A percentile compares a stretch with the other conserved stretches of the same genome.
These are phyloP conservation scores for Fonsecaea pedrosoi DNA, from an alignment of 2,329 filamentous ascomycete genomes.

Conservation along the genomic window DNA sequence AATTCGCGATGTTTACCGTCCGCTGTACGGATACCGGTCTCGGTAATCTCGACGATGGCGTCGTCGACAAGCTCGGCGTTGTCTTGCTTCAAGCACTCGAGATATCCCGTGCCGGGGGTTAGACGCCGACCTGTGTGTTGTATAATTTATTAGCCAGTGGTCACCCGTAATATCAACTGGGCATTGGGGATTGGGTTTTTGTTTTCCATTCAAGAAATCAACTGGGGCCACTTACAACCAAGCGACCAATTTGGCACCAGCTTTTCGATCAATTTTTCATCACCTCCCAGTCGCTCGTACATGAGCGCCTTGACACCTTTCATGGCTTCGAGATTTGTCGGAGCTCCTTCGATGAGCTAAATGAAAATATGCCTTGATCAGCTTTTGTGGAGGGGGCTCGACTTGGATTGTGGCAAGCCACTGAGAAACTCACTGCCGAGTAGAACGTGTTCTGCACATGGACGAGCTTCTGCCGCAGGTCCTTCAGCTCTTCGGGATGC, in stretches of 20 bases:
- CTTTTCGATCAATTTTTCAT: slow-evolving; percentile 45
- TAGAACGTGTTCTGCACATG: slow-evolving; percentile 25
- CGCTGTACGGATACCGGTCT: slow-evolving; percentile 30
- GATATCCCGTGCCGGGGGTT: slow-evolving; percentile 54
- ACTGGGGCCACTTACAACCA: slow-evolving; percentile 36
- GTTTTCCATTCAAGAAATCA: too few species aligned
- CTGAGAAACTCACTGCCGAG: slow-evolving; percentile 13
- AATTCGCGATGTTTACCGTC: slow-evolving; percentile 44
- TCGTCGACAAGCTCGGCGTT: slow-evolving; percentile 26
- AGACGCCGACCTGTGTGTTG: slow-evolving; percentile 43
- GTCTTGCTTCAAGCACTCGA: slow-evolving; percentile 33
- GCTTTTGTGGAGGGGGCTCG: too few species aligned
- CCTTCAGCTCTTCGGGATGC: slow-evolving; percentile 32
- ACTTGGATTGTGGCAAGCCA: too few species aligned
- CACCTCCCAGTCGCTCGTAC: slow-evolving; percentile 33
- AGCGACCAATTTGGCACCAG: slow-evolving; percentile 46
- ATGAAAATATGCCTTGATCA: too few species aligned
- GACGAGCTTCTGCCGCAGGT: slow-evolving; percentile 14
- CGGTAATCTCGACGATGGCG: slow-evolving; percentile 12
- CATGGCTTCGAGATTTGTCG: slow-evolving; percentile 18
- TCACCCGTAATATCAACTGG: too few species aligned
- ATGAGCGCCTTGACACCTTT: slow-evolving; percentile 27
- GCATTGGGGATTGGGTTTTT: too few species aligned
- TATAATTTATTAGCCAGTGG: too few species aligned
- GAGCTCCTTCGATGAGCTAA: slow-evolving; percentile 22